A percentile compares a stretch with the other conserved stretches of the same genome.
Conservation (phyloP, 192 early-diverging fungal species). For the Oehlia diaphana region DNA sequence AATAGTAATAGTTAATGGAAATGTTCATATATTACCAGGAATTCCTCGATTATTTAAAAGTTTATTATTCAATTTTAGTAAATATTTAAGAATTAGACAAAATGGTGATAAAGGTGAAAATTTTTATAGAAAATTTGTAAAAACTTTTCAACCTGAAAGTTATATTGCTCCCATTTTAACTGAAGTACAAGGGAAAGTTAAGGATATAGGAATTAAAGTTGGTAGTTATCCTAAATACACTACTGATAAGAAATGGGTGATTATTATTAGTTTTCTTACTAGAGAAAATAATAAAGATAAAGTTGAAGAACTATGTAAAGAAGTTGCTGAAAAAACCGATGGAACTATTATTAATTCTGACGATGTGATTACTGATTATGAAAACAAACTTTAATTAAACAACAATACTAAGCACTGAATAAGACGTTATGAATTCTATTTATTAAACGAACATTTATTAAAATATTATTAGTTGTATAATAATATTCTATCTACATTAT, state of each 20-base stretch:
- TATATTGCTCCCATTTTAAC: conserved; percentile 48
- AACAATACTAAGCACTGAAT: too few relatives aligned
- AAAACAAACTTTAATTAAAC: background rate
- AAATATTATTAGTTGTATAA: too few relatives aligned
- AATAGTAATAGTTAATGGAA: conserved; percentile 61
- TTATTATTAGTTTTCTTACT: conserved; percentile 55
- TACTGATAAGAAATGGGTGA: conserved; percentile 37
- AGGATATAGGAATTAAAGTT: conserved; percentile 43
- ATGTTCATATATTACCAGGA: conserved; percentile 70
- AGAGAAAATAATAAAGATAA: conserved; percentile 34
- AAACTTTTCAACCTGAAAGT: conserved; percentile 45
- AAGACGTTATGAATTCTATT: too few relatives aligned
- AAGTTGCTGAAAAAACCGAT: conserved; percentile 31
- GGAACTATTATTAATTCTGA: background rate
- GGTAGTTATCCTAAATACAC: conserved; percentile 59
- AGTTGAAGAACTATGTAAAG: conserved; percentile 33
- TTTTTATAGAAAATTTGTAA: conserved; percentile 48
- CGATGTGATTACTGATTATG: background rate
- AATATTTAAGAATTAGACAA: conserved; percentile 27
- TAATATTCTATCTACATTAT: too few relatives aligned
- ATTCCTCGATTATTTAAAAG: conserved; percentile 65
- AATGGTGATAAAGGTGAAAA: conserved; percentile 2
- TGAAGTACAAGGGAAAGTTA: conserved; percentile 34
- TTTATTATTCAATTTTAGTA: conserved; percentile 35
- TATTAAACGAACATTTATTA: too few relatives aligned